Evolutionary conservation across 1,139 yeast genomes (phyloP), one percentile per base, ranked within the genome.

Genomic region (Debaryomycetaceae sp.): DNA sequence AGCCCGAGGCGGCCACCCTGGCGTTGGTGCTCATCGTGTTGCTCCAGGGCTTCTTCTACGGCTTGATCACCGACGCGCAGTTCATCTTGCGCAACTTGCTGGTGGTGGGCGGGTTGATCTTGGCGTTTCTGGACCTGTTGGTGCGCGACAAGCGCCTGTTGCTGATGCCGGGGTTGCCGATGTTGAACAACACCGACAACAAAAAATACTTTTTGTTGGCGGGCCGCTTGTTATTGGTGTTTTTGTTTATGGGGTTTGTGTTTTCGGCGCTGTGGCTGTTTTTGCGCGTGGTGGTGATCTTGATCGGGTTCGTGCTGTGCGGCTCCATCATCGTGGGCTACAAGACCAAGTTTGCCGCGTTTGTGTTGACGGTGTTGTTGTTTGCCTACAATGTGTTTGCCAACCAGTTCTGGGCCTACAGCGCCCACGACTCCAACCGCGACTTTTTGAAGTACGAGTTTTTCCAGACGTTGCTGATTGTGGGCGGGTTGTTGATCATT

Each of bases 361-460:
- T 82, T 25, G 58, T 84, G 33, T 70, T 91, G 52, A 86, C 93
- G 17, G 60, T 83, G 18, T 61, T 88, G 45, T 72, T 91, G 42
- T 69, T 84, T 40, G 59, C 81, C 43, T 88, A 85, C 65, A 89
- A 91, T 59, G 57, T 86, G 36, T 61, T 82, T 30, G 77, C 82
- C 41, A 91, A 91, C 65, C 89, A 88, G 49, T 91, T 88, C 68
- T 91, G 98, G 98, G 65, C 75, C 35, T 80, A 77, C 53, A 71
- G 74, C 29, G 56, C 77, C 31, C 72, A 71, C 40, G 86, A 83
- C 49, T 78, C 93, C 19, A 77, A 82, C 58, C 78, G 96, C 51
- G 98, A 91, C 61, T 85, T 81, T 58, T 66, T 88, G 56, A 84
- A 86, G 56, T 91, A 89, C 57, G 97, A 88, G 56, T 86, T 85